These are phyloP conservation scores for Microcyclospora pomicola DNA, from an alignment of 2,329 filamentous ascomycete genomes.

Conservation along the genomic window DNA sequence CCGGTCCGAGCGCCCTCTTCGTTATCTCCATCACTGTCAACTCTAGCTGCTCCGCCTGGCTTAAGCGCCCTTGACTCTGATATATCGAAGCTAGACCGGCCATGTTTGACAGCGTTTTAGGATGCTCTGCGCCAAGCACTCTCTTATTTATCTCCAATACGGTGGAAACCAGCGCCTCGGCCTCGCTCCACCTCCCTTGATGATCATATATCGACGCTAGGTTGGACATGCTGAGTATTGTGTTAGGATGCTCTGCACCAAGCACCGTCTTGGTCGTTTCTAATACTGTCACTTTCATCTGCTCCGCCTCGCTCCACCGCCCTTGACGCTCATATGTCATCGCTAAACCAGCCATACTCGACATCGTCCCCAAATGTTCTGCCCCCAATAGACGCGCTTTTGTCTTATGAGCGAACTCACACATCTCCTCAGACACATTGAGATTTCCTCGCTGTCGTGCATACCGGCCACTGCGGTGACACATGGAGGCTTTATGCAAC, in stretches of 20 bases:
- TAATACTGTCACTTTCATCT: neutral
- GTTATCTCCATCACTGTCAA: too few species aligned
- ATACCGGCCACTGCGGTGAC: too few species aligned
- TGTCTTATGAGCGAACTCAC: too few species aligned
- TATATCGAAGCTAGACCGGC: neutral
- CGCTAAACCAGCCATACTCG: neutral
- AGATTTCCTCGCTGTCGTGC: too few species aligned
- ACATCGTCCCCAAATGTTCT: neutral
- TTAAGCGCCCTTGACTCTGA: neutral
- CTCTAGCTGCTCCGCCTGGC: too few species aligned
- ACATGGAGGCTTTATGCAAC: too few species aligned
- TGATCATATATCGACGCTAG: neutral
- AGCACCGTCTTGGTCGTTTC: too few species aligned
- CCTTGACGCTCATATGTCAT: neutral
- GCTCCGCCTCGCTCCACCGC: neutral
- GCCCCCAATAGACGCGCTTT: neutral
- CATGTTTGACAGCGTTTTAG: neutral
- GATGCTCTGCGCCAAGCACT: neutral
- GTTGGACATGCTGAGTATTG: neutral
- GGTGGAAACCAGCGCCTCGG: neutral
- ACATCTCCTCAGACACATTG: too few species aligned
- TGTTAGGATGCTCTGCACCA: neutral
- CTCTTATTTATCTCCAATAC: neutral
- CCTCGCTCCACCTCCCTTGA: neutral
- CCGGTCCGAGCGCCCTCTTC: neutral